Base-by-base conservation (phyloP, 768 basidiomycete genomes). In the Boletus coccyginus region DNA sequence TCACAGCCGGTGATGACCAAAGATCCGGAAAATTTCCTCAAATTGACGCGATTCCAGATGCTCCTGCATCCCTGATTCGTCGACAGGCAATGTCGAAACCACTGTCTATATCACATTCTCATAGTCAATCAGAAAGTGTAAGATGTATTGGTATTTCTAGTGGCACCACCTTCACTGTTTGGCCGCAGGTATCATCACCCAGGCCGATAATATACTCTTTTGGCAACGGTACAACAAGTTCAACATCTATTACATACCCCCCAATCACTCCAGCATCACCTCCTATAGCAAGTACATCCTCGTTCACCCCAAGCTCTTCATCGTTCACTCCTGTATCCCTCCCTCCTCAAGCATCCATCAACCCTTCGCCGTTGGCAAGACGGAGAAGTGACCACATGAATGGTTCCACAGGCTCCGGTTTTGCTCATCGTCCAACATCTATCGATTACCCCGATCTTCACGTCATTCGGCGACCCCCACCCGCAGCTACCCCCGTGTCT, bases 311-410 rank as follows among this genome's bases (percentile, higher is more conserved):
- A 19, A 71, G 76, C 11, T 58, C 77, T 46, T 65, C 72, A 32
- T 61, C 68, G 36, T 79, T 79, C 57, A 71, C 68, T 17, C 57
- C 75, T 46, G 74, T 74, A 48, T 76, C 89, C 0, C 80, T 88
- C 1, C 94, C 92, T 12, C 93, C 94, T 2, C 87, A 85, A 69
- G 92, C 91, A 11, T 92, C 93, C 31, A 86, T 93, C 59, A 92
- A 92, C 62, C 85, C 87, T 29, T 86, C 87, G 17, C 79, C 88
- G 7, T 76, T 92, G 6, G 79, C 90, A 7, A 81, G 90, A 53
- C 84, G 90, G 52, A 72, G 81, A 45, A 88, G 84, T 60, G 90
- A 94, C 60, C 93, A 86, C 65, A 74, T 92, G 46, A 91, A 94
- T 68, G 92, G 89, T 63, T 81, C 87, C 64, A 81, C 85, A 6